Evolutionary conservation across 257 asterid genomes (phyloP).

Genomic region (Solanum bukasovii): DNA sequence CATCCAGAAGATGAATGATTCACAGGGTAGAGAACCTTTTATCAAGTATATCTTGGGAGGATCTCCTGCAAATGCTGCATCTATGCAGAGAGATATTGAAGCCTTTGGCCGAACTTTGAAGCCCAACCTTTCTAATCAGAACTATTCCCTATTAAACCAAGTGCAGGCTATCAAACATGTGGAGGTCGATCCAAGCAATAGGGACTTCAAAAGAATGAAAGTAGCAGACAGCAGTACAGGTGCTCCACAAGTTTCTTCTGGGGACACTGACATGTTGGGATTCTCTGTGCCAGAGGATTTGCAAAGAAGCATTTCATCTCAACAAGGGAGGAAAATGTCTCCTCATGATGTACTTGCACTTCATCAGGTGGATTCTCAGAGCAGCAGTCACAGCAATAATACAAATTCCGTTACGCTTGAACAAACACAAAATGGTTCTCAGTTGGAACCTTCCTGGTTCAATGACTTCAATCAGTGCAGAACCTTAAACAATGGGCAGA

Average conservation of each 20-base stretch:
- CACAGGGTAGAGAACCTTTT: constrained; percentile 28
- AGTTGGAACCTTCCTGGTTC: constrained; percentile 82
- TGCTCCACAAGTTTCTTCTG: constrained; percentile 30
- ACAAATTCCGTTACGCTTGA: constrained; percentile 16
- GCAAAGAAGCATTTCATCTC: constrained; percentile 25
- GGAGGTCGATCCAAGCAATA: constrained; percentile 44
- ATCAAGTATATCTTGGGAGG: constrained; percentile 30
- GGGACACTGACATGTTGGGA: constrained; percentile 32
- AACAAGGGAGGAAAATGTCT: constrained; percentile 40
- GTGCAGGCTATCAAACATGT: constrained; percentile 32
- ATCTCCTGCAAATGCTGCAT: constrained; percentile 51
- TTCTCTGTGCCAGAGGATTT: constrained; percentile 24
- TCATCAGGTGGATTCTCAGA: constrained; percentile 21
- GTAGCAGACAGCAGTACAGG: constrained; percentile 34
- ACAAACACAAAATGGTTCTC: constrained; percentile 37
- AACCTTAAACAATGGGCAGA: constrained; percentile 46
- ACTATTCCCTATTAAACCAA: constrained; percentile 45
- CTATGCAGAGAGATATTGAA: constrained; percentile 55
- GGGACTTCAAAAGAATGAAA: constrained; percentile 55
- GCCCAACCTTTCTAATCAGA: constrained; percentile 47
- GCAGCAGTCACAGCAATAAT: constrained; percentile 3
- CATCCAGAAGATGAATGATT: constrained; percentile 17
- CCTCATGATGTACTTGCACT: constrained; percentile 29
- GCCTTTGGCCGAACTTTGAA: constrained; percentile 76
- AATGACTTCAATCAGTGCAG: constrained; percentile 35